These are phyloP conservation scores for Geosmithia morbida DNA, from an alignment of 2,329 filamentous ascomycete genomes.

Conservation along the genomic window DNA sequence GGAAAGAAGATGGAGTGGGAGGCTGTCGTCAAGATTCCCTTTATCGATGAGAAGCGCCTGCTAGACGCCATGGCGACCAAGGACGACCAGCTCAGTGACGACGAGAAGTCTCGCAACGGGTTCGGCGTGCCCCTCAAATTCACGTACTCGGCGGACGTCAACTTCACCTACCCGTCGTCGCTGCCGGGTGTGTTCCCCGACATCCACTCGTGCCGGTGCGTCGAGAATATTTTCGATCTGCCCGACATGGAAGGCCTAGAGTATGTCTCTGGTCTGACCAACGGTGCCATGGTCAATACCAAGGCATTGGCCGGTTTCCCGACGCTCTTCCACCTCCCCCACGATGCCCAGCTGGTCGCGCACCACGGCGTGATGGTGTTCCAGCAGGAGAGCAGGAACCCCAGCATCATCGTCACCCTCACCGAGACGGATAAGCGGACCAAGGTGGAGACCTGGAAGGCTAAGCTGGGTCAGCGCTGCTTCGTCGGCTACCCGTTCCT, in stretches of 20 bases:
- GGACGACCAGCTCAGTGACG: slow-evolving; percentile 61
- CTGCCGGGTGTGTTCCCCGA: slow-evolving; percentile 84
- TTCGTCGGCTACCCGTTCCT: slow-evolving; percentile 92
- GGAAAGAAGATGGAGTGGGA: slow-evolving; percentile 99
- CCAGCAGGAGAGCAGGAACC: slow-evolving; percentile 88
- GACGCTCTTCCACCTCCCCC: slow-evolving; percentile 72
- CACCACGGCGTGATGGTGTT: slow-evolving; percentile 90
- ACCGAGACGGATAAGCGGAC: slow-evolving; percentile 58
- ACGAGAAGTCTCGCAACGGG: slow-evolving; percentile 70
- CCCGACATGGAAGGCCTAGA: slow-evolving; percentile 84
- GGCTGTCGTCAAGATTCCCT: slow-evolving; percentile 96
- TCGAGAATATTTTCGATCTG: slow-evolving; percentile 93
- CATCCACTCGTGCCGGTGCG: slow-evolving; percentile 70
- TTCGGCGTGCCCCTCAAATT: slow-evolving; percentile 93
- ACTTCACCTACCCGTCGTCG: slow-evolving; percentile 78
- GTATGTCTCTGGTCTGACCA: slow-evolving; percentile 68
- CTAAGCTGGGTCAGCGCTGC: slow-evolving; percentile 70
- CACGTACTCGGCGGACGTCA: slow-evolving; percentile 61
- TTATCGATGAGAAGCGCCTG: slow-evolving; percentile 85
- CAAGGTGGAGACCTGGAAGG: slow-evolving; percentile 57
- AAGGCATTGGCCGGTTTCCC: slow-evolving; percentile 89
- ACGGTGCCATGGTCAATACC: slow-evolving; percentile 68
- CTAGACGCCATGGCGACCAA: slow-evolving; percentile 75
- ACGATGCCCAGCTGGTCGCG: slow-evolving; percentile 53
- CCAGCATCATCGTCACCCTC: slow-evolving; percentile 87